Conservation (phyloP, 768 basidiomycete genomes). For the Gymnopilus junonius region DNA sequence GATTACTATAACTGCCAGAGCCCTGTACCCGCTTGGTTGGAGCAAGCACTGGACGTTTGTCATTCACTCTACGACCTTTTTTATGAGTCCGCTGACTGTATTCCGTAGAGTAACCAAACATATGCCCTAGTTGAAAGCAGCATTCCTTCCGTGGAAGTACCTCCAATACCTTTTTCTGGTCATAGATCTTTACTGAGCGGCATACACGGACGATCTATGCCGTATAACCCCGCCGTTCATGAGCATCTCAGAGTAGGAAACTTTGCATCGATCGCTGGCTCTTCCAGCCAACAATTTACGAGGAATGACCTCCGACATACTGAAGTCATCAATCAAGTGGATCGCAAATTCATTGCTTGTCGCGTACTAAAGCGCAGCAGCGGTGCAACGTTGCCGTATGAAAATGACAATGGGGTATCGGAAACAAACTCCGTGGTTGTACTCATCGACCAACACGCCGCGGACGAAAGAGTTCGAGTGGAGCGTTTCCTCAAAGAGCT, state of each 20-base stretch:
- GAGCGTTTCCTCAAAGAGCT: conserved; percentile 78
- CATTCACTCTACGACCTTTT: background rate
- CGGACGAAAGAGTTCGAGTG: conserved; percentile 94
- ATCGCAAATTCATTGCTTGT: conserved; percentile 90
- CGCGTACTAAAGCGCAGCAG: conserved; percentile 36
- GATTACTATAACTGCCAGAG: conserved; percentile 14
- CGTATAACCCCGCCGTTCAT: conserved; percentile 10
- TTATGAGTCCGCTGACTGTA: conserved; percentile 15
- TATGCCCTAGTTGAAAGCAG: conserved; percentile 54
- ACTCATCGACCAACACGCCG: conserved; percentile 96
- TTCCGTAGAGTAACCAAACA: conserved; percentile 54
- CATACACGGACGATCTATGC: conserved; percentile 16
- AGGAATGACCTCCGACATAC: conserved; percentile 59
- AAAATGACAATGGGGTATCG: conserved; percentile 6
- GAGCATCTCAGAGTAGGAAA: conserved; percentile 12
- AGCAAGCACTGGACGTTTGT: conserved; percentile 57
- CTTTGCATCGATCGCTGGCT: conserved; percentile 15
- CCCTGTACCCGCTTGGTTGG: conserved; percentile 65
- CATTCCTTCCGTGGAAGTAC: conserved; percentile 42
- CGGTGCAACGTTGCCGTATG: background rate
- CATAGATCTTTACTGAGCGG: conserved; percentile 8
- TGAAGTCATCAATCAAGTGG: conserved; percentile 80
- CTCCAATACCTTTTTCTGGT: conserved; percentile 18
- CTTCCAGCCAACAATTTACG: conserved; percentile 23
- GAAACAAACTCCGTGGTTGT: conserved; percentile 48